Conservation (phyloP, 2,329 filamentous ascomycete species). For the Alternaria solani region DNA sequence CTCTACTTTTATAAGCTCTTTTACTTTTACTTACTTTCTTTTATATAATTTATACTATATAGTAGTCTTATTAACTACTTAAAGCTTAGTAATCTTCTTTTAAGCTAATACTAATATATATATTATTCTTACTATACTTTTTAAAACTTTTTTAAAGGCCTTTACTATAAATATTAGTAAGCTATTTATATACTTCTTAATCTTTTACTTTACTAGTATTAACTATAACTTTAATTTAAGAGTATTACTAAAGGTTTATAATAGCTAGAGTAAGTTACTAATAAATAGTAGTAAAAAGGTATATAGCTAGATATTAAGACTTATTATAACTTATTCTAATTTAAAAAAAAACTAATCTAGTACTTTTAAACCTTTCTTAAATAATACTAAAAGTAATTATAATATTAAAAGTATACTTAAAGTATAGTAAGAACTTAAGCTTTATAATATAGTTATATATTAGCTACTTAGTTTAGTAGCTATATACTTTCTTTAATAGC, state of each 20-base stretch:
- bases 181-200: background rate
- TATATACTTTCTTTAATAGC: too few relatives aligned
- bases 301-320: slow-evolving; percentile 35
- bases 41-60: slow-evolving; percentile 4
- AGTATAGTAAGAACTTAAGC: slow-evolving; percentile 21
- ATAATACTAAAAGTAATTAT: slow-evolving; percentile 41
- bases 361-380: slow-evolving; percentile 37
- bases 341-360: slow-evolving; percentile 46
- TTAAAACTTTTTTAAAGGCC: background rate
- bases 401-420: slow-evolving; percentile 29
- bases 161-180: background rate
- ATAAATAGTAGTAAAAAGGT: slow-evolving; percentile 17
- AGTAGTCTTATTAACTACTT: slow-evolving; percentile 10
- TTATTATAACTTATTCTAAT: slow-evolving; percentile 41
- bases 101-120: background rate
- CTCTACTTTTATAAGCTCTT: too few relatives aligned
- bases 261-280: too few relatives aligned
- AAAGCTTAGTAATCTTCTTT: background rate
- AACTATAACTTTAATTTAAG: background rate
- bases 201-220: background rate
- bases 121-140: background rate
- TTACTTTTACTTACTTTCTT: slow-evolving; percentile 6
- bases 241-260: slow-evolving; percentile 16
- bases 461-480: too few relatives aligned
- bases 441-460: too few relatives aligned